Percentiles rank a stretch among this genome's conserved stretches.
Conservation (phyloP, 345 rosid species). For the Excoecaria cochinchinensis region DNA sequence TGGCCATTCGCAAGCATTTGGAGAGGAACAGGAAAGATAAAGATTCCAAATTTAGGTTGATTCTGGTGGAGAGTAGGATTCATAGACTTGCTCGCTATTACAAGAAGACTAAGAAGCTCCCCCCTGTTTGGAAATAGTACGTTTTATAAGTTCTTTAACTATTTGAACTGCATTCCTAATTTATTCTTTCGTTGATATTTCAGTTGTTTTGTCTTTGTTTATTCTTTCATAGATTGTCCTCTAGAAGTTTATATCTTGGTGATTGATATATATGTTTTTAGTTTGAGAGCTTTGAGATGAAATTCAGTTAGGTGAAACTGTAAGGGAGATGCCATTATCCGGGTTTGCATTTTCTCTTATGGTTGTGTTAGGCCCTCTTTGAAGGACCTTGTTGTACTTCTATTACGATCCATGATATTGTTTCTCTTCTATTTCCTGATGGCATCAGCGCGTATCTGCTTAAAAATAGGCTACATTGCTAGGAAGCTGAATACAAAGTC, state of each 20-base stretch:
- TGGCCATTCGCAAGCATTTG: conserved; percentile 86
- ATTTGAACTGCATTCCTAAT: background rate
- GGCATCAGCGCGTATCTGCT: background rate
- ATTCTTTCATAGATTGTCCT: background rate
- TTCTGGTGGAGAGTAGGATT: conserved; percentile 89
- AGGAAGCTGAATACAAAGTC: background rate
- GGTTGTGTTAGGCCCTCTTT: background rate
- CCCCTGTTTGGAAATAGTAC: conserved; percentile 88
- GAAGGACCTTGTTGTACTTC: background rate
- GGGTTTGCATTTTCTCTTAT: background rate
- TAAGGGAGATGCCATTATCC: background rate
- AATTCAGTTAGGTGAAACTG: background rate
- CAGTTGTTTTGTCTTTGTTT: background rate
- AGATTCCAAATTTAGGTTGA: conserved; percentile 87
- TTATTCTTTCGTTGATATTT: background rate
- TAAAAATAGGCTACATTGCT: background rate
- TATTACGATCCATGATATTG: background rate
- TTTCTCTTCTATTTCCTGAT: background rate
- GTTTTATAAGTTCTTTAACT: conserved; percentile 13
- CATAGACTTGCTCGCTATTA: conserved; percentile 91
- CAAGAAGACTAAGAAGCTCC: conserved; percentile 96
- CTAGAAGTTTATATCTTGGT: background rate
- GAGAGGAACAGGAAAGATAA: conserved; percentile 98
- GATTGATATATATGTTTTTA: background rate
- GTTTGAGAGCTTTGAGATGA: background rate